These are phyloP conservation scores for Russula abietina DNA, from an alignment of 768 basidiomycete species.

Conservation along the genomic window DNA sequence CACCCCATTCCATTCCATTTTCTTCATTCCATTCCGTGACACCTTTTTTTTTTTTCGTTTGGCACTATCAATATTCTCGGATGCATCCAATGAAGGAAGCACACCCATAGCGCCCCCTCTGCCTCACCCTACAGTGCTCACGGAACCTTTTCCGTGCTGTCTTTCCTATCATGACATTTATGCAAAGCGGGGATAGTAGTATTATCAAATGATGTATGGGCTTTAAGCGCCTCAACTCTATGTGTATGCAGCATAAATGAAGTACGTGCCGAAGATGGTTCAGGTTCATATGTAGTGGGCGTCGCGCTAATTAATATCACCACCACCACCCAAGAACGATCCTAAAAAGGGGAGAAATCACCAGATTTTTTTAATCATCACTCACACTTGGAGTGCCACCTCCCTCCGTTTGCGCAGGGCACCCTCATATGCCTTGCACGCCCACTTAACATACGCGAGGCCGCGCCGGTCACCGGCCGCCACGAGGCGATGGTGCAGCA, in stretches of 20 bases:
- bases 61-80: constrained; percentile 3
- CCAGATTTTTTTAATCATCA: not conserved
- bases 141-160: not conserved
- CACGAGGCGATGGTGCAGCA: constrained; percentile 72
- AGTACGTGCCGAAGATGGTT: constrained; percentile 4
- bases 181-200: constrained; percentile 5
- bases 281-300: not conserved
- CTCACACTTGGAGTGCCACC: constrained; percentile 14
- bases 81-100: not conserved
- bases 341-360: not conserved
- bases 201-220: constrained; percentile 15
- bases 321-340: not conserved
- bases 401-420: constrained; percentile 59
- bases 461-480: constrained; percentile 35
- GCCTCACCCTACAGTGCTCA: not conserved
- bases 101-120: not conserved
- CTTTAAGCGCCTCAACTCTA: constrained; percentile 9
- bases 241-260: constrained; percentile 8
- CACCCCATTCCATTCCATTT: not conserved
- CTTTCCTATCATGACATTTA: not conserved
- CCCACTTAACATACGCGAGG: constrained; percentile 65
- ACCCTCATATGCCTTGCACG: constrained; percentile 67
- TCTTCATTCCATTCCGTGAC: constrained; percentile 13
- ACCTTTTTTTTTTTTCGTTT: constrained; percentile 5
- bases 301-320: too few species aligned